phyloP scores from a whole-genome alignment of 176 grass and related monocot genomes.

The Cymbopogon citratus region DNA sequence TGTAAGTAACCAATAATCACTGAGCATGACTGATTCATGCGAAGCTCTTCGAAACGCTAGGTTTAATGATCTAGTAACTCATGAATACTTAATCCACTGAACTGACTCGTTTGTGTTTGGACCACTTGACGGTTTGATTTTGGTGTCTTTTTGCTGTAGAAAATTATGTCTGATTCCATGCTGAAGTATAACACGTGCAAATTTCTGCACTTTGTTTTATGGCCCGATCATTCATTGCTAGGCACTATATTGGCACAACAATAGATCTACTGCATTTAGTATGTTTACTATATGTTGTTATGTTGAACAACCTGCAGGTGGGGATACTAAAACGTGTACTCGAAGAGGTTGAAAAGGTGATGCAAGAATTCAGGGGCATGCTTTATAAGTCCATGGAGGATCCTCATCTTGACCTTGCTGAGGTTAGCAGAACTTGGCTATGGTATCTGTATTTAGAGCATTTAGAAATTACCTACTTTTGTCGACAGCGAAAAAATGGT shows the following conservation, averaged over 20 bases:
- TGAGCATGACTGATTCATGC: not conserved
- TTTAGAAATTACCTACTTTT: conserved; percentile 17
- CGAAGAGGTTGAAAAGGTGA: conserved; percentile 98
- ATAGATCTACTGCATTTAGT: conserved; percentile 3
- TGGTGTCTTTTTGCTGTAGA: conserved; percentile 1
- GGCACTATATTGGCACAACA: not conserved
- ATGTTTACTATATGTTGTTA: conserved; percentile 26
- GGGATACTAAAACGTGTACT: conserved; percentile 96
- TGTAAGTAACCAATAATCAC: conserved; percentile 9
- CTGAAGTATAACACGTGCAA: conserved; percentile 5
- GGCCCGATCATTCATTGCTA: not conserved
- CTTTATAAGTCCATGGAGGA: conserved; percentile 99
- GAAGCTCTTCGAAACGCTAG: not conserved
- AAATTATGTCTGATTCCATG: not conserved
- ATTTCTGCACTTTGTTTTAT: conserved; percentile 20
- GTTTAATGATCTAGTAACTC: not conserved
- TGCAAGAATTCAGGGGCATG: conserved; percentile 97
- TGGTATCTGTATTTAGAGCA: not conserved
- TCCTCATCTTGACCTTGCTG: conserved; percentile 89
- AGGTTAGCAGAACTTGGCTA: conserved; percentile 52
- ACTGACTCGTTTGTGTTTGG: not conserved
- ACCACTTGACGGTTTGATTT: conserved; percentile 10
- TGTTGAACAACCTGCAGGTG: conserved; percentile 55
- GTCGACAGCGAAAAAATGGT: conserved; percentile 8
- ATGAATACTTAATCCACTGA: not conserved